Percentiles rank a stretch among this genome's conserved stretches.
Evolutionary conservation across 2,329 filamentous ascomycete species (phyloP).

Genomic region (Fusarium drepaniforme): DNA sequence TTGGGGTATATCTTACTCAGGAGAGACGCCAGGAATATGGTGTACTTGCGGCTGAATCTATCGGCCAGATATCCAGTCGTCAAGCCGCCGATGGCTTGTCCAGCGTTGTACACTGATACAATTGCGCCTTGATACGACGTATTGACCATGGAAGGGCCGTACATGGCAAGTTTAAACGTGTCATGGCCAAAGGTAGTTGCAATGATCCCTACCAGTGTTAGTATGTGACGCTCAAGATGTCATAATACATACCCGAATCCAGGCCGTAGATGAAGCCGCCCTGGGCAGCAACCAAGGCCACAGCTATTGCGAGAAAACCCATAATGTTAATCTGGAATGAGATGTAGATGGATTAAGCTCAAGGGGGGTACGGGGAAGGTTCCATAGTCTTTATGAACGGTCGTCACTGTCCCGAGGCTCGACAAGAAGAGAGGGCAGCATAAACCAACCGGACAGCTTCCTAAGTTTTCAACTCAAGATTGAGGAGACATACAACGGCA

Average conservation of each 20-base stretch:
- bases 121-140: conserved; percentile 4
- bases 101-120: conserved; percentile 47
- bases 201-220: conserved; percentile 6
- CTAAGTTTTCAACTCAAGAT: not conserved
- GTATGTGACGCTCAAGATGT: not conserved
- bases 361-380: no score
- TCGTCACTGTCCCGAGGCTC: no score
- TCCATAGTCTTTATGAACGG: no score
- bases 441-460: not conserved
- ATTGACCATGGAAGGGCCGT: not conserved
- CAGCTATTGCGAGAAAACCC: not conserved
- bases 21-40: conserved; percentile 10
- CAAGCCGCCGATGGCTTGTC: conserved; percentile 46
- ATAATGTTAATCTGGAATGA: not conserved
- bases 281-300: not conserved
- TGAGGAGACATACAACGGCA: not conserved
- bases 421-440: no score
- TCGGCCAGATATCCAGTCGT: conserved; percentile 49
- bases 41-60: conserved; percentile 32
- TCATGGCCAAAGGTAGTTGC: conserved; percentile 11
- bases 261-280: not conserved
- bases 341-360: not conserved
- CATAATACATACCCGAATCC: not conserved
- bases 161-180: not conserved
- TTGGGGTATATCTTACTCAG: conserved; percentile 24